phyloP scores from a whole-genome alignment of 1,284 basidiomycete species.

The Chalciporus sp. region DNA sequence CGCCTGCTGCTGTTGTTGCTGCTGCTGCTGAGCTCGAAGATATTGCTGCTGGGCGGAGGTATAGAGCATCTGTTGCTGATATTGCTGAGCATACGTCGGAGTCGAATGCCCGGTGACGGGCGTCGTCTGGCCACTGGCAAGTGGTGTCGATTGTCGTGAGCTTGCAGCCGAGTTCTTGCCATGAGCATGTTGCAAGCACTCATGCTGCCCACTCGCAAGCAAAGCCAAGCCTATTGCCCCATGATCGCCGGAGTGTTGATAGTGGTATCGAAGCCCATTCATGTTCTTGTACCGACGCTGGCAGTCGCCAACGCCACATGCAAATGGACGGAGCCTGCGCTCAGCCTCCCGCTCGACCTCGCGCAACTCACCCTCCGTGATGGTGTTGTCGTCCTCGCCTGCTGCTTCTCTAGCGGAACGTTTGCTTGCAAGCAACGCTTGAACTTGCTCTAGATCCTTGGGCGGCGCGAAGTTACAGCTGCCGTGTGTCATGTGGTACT shows the following conservation, averaged over 20 bases:
- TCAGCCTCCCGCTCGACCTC: slow-evolving; percentile 85
- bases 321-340: slow-evolving; percentile 79
- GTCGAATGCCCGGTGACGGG: slow-evolving; percentile 31
- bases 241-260: slow-evolving; percentile 95
- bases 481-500: slow-evolving; percentile 96
- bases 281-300: slow-evolving; percentile 97
- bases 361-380: slow-evolving; percentile 68
- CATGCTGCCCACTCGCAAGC: slow-evolving; percentile 84
- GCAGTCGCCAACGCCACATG: slow-evolving; percentile 90
- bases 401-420: slow-evolving; percentile 44
- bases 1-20: slow-evolving; percentile 27
- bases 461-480: slow-evolving; percentile 90
- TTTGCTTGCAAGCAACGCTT: slow-evolving; percentile 66
- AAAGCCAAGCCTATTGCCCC: slow-evolving; percentile 84
- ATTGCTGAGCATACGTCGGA: slow-evolving; percentile 35
- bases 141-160: slow-evolving; percentile 37
- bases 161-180: slow-evolving; percentile 31
- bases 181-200: slow-evolving; percentile 44
- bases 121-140: slow-evolving; percentile 34
- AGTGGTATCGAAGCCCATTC: slow-evolving; percentile 96
- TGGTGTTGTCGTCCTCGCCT: slow-evolving; percentile 39
- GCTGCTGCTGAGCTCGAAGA: slow-evolving; percentile 35
- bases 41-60: slow-evolving; percentile 38
- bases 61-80: slow-evolving; percentile 41
- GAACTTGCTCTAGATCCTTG: slow-evolving; percentile 75